Evolutionary conservation across 2,329 filamentous ascomycete species (phyloP).

Genomic region (Amylocarpus encephaloides): DNA sequence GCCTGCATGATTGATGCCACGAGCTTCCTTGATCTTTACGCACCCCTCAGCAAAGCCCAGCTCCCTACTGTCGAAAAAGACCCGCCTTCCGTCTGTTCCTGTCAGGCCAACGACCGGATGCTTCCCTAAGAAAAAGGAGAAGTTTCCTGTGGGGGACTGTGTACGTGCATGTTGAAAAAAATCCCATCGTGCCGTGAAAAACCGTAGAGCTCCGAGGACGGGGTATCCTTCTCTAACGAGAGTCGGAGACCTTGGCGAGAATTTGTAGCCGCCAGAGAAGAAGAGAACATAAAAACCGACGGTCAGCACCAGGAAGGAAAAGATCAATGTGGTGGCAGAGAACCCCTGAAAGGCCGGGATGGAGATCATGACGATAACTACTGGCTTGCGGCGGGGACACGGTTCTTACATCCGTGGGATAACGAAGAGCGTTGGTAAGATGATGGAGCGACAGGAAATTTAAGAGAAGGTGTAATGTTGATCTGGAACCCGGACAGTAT

Average conservation of each 20-base stretch:
- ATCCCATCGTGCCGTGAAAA: conserved; percentile 41
- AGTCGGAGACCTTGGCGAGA: conserved; percentile 20
- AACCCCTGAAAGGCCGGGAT: background rate
- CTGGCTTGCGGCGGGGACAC: too few relatives aligned
- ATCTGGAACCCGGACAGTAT: too few relatives aligned
- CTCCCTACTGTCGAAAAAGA: conserved; percentile 5
- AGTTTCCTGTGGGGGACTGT: conserved; percentile 37
- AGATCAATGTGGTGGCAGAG: background rate
- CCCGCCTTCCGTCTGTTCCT: conserved; percentile 36
- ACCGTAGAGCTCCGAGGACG: conserved; percentile 38
- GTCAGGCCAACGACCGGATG: conserved; percentile 40
- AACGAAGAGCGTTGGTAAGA: too few relatives aligned
- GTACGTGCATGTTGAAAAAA: conserved; percentile 35
- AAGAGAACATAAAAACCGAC: background rate
- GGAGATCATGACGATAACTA: background rate
- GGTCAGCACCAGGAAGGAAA: background rate
- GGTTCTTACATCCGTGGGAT: too few relatives aligned
- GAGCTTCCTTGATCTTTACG: background rate
- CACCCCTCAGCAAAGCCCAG: conserved; percentile 7
- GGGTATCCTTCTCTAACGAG: conserved; percentile 32
- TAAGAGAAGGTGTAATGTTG: too few relatives aligned
- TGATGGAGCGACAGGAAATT: too few relatives aligned
- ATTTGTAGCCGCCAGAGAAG: conserved; percentile 2
- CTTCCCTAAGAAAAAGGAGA: conserved; percentile 43
- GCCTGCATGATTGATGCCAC: background rate